A percentile compares a stretch with the other conserved stretches of the same genome.
These are phyloP conservation scores for Dimocarpus longan DNA, from an alignment of 345 rosid species.

Conservation along the genomic window DNA sequence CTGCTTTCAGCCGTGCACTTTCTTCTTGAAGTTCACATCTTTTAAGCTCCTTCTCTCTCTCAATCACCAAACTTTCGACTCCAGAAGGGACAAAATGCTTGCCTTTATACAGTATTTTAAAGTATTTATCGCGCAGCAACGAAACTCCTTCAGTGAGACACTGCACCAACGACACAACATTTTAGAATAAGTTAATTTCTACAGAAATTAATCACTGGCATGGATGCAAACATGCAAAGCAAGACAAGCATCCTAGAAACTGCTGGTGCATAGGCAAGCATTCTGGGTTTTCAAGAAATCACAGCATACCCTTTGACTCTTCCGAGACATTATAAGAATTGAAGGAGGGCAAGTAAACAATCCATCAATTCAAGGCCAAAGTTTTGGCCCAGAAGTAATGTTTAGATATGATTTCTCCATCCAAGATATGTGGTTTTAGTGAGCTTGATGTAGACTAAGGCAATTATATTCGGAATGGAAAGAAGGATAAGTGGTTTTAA, in stretches of 20 bases:
- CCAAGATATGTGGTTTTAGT: neutral
- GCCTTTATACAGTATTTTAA: constrained; percentile 77
- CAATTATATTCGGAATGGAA: neutral
- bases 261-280: neutral
- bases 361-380: neutral
- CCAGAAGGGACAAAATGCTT: constrained; percentile 71
- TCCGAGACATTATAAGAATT: no score
- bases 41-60: constrained; percentile 63
- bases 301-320: neutral
- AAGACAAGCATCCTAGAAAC: neutral
- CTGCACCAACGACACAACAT: constrained; percentile 40
- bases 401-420: neutral
- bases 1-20: constrained; percentile 51
- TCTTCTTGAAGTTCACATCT: constrained; percentile 66
- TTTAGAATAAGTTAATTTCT: neutral
- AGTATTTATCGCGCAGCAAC: constrained; percentile 70
- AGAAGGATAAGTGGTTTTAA: neutral
- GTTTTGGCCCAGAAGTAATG: neutral
- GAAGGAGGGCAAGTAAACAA: neutral
- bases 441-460: neutral
- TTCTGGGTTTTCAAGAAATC: neutral
- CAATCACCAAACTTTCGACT: constrained; percentile 51
- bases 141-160: constrained; percentile 77
- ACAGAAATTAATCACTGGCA: constrained; percentile 5
- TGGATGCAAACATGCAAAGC: neutral